Evolutionary conservation across 1,284 basidiomycete genomes (phyloP).

Genomic region (Meira nashicola): DNA sequence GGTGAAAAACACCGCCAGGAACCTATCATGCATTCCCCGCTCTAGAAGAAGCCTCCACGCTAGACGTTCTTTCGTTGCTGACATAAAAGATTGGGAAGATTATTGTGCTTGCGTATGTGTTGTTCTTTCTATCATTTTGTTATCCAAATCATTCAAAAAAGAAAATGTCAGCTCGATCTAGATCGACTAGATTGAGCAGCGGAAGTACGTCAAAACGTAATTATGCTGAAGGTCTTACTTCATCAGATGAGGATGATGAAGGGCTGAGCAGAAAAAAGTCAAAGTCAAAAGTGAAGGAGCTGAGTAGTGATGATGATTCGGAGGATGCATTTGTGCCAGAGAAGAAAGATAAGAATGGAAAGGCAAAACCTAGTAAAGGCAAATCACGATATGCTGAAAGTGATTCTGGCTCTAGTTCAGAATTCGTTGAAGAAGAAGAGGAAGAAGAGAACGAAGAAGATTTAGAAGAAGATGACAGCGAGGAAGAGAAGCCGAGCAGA

Average conservation of each 20-base stretch:
- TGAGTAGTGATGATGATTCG: background rate
- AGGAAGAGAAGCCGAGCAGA: background rate
- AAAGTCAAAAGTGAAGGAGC: background rate
- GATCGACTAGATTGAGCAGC: constrained; percentile 4
- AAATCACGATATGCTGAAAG: background rate
- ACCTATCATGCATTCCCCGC: too few relatives aligned
- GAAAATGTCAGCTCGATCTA: too few relatives aligned
- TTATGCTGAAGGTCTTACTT: background rate
- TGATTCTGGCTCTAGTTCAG: constrained; percentile 14
- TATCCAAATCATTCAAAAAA: too few relatives aligned
- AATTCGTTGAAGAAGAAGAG: constrained; percentile 15
- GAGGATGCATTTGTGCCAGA: constrained; percentile 18
- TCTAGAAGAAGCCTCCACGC: too few relatives aligned
- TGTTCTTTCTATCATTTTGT: too few relatives aligned
- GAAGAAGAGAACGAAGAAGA: constrained; percentile 20
- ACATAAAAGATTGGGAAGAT: too few relatives aligned
- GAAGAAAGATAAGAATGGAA: constrained; percentile 18
- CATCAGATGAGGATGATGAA: constrained; percentile 1
- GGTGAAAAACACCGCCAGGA: too few relatives aligned
- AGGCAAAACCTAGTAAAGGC: constrained; percentile 19
- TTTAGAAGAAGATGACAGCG: constrained; percentile 10
- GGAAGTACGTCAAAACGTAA: background rate
- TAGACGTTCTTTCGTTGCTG: too few relatives aligned
- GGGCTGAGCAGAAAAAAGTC: background rate
- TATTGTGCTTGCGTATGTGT: too few relatives aligned